phyloP scores from a whole-genome alignment of 2,329 filamentous ascomycete genomes.

The Metarhizium guizhouense region DNA sequence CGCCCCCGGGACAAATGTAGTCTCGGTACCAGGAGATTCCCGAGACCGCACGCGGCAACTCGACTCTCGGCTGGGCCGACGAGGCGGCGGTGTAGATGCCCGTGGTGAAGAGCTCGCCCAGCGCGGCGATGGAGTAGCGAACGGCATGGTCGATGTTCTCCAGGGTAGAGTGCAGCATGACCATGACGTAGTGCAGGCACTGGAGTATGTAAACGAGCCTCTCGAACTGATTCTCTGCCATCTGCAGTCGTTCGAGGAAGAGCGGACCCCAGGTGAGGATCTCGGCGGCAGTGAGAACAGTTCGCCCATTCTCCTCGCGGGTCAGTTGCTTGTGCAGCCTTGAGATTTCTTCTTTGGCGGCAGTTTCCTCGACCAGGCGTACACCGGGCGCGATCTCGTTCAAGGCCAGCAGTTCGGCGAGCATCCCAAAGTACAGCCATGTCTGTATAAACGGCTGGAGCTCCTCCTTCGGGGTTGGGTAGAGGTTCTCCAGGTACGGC shows the following conservation, averaged over 20 bases:
- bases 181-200: conserved; percentile 11
- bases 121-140: conserved; percentile 17
- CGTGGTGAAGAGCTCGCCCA: conserved; percentile 17
- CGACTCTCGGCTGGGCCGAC: conserved; percentile 5
- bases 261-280: conserved; percentile 1
- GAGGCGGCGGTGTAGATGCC: conserved; percentile 2
- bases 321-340: conserved; percentile 7
- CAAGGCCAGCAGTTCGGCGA: conserved; percentile 19
- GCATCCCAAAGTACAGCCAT: conserved; percentile 24
- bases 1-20: conserved; percentile 10
- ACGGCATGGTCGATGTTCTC: conserved; percentile 14
- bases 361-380: conserved; percentile 6
- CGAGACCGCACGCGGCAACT: conserved; percentile 5
- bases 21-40: conserved; percentile 12
- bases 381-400: conserved; percentile 13
- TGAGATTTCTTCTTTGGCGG: conserved; percentile 8
- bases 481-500: conserved; percentile 8
- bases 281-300: conserved; percentile 2
- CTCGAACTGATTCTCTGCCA: conserved; percentile 6
- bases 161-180: conserved; percentile 10
- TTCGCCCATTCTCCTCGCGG: conserved; percentile 3
- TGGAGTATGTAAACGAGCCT: conserved; percentile 11
- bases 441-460: conserved; percentile 20
- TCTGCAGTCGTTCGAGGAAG: conserved; percentile 7
- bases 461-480: conserved; percentile 13